Evolutionary conservation across 495 filamentous ascomycete genomes (phyloP), one percentile per base, ranked within the genome.

Genomic region (Glutinoglossum americanum): DNA sequence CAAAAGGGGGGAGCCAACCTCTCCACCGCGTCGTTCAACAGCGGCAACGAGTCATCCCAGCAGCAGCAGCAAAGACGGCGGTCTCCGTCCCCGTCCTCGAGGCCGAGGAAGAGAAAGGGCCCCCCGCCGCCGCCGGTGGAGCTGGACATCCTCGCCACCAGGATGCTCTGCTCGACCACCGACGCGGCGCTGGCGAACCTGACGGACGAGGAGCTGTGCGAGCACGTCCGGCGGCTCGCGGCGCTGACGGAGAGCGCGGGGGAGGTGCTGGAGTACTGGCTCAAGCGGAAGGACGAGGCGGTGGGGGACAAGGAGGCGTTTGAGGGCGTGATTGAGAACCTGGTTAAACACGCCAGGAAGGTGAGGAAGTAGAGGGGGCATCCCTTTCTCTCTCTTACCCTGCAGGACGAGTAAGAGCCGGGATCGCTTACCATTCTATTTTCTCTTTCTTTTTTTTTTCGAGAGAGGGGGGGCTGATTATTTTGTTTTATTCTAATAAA

Each of bases 261-360:
- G 28, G 75, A 84, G 55, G 83, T 92, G 45, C 74, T 95, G 33
- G 84, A 85, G 59, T 94, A 88, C 63, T 99, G 93, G 92, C 76
- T 87, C 54, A 84, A 82, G 73, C 73, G 81, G 62, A 81, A 80
- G 33, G 89, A 95, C 64, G 83, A 84, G 56, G 84, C 89, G 57
- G 72, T 93, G 57, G 81, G 84, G 28, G 90, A 99, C 61, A 85
- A 93, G 63, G 90, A 96, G 70, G 87, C 87, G 6, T 96, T 99
- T 73, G 92, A 99, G 65, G 87, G 85, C 0, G 92, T 99, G 9
- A 95, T 99, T 74, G 93, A 96, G 71, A 95, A 96, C 66, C 71
- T 99, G 59, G 92, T 99, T 47, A 92, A 84, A 68, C 92, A 95
- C 72, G 92, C 93, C 9, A 76, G 88, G 69, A 86, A 89, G 66